Base-by-base conservation (phyloP, 2,329 filamentous ascomycete genomes). In the Botrytis porri region DNA sequence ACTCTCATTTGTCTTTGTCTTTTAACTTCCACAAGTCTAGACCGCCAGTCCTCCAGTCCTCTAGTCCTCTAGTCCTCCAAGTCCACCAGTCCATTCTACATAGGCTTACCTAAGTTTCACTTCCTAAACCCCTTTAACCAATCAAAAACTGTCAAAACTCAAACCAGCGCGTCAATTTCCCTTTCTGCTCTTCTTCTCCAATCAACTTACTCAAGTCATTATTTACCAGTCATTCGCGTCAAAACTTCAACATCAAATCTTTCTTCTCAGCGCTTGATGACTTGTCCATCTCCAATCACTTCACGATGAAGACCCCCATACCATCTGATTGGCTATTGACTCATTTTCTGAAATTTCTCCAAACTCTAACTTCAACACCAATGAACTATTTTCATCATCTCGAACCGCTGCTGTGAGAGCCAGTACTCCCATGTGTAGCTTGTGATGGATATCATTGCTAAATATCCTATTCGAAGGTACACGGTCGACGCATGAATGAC, bases 381-480 rank as follows among this genome's bases (percentile, higher is more conserved):
- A 69, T 72, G 37, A 48, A 59, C 45, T 29, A 62, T 61, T 48
- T 48, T 48, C 73, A 59, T 48, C 73, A 35, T 63, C 60, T 57
- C 70, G 74, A 75, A 75, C 74, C 74, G 72, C 75, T 65, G 51
- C 54, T 43, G 60, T 71, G 35, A 37, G 75, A 72, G 75, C 77
- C 76, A 73, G 77, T 61, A 48, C 65, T 70, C 62, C 32, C 41
- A 41, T 57, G 69, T 73, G 70, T 71, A 75, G 69, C 69, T 76
- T 77, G 74, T 77, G 77, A 70, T 71, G 37, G 54, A 69, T 61
- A 37, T 59, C 37, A 25, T 72, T 43, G 66, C 67, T 32, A 18
- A 14, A 45, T 59, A 61, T 75, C 73, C 76, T 78, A 80, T 80
- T 80, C 79, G 78, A 76, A 77, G 78, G 74, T 74, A 78, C 77